Evolutionary conservation across 73 alveolate genomes (phyloP), one percentile per base, ranked within the genome.

Genomic region (Paramecium biaurelia): DNA sequence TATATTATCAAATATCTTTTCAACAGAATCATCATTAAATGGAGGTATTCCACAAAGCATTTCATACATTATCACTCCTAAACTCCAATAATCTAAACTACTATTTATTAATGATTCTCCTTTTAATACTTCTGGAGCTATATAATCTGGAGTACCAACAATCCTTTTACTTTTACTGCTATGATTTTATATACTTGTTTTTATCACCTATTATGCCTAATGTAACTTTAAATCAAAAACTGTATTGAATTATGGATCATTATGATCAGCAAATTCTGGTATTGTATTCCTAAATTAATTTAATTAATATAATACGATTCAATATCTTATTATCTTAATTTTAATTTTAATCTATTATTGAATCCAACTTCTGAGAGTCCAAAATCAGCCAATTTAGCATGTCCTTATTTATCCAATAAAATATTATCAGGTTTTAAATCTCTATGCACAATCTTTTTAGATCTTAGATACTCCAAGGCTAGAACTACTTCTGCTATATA

Each of bases 351-450:
- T 45, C 88, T 93, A 70, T 94, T 85, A 10, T 92, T 76, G 92
- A 92, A 86, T 43, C 96, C 92, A n/a, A 38, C 89, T 68, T 87
- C 93, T 14, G 89, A 67, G 34, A 95, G 84, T 5, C 98, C 98
- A 49, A 95, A 95, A 93, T 95, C 98, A 86, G 96, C 95, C 26
- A 95, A 79, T 85, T 95, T 95, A 35, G 94, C 85, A 93, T 95
- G 98, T 11, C 98, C 98, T 53, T 89, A 92, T 43, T 76, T 76
- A 5, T 95, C 98, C 10, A 95, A 89, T 85, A 95, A 85, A 67
- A 95, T 95, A 67, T 95, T 95, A 93, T 95, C 98, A 4, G 98
- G 98, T 42, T 95, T 95, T 63, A 95, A 70, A 95, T 95, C 98
- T 93, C 98, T 92, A 92, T 95, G 98, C 28, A 95, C 94, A 59